Evolutionary conservation across 495 filamentous ascomycete species (phyloP).

Genomic region (Xylaria longipes): DNA sequence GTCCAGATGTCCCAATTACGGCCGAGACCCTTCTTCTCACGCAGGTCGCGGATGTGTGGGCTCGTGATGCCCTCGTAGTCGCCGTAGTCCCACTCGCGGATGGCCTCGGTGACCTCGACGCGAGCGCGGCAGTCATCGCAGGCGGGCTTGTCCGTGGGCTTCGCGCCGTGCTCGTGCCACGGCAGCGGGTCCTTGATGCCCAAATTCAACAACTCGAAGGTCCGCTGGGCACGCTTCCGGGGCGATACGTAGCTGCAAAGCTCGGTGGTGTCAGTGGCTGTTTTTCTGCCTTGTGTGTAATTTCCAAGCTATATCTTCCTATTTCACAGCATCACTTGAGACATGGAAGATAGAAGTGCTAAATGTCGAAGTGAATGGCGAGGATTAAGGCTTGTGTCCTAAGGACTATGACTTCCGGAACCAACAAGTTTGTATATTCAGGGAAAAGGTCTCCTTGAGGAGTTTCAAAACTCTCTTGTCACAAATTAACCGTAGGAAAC

Average conservation of each 20-base stretch:
- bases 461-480: neutral
- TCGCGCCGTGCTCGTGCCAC: constrained; percentile 51
- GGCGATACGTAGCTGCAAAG: constrained; percentile 78
- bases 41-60: constrained; percentile 66
- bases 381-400: neutral
- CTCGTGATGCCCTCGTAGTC: constrained; percentile 91
- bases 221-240: constrained; percentile 81
- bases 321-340: neutral
- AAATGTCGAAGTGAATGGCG: neutral
- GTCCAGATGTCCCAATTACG: constrained; percentile 81
- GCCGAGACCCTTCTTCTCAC: constrained; percentile 65
- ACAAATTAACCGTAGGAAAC: neutral
- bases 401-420: neutral
- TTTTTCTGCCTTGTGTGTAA: neutral
- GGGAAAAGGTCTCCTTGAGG: neutral
- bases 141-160: constrained; percentile 42
- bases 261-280: neutral
- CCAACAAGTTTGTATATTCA: neutral
- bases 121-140: constrained; percentile 51
- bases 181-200: constrained; percentile 50
- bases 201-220: constrained; percentile 81
- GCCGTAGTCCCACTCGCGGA: constrained; percentile 96
- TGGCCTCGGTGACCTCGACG: constrained; percentile 74
- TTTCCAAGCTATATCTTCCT: neutral
- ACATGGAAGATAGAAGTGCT: neutral